Conservation (phyloP, 768 basidiomycete genomes). For the Calocybe cyanea region DNA sequence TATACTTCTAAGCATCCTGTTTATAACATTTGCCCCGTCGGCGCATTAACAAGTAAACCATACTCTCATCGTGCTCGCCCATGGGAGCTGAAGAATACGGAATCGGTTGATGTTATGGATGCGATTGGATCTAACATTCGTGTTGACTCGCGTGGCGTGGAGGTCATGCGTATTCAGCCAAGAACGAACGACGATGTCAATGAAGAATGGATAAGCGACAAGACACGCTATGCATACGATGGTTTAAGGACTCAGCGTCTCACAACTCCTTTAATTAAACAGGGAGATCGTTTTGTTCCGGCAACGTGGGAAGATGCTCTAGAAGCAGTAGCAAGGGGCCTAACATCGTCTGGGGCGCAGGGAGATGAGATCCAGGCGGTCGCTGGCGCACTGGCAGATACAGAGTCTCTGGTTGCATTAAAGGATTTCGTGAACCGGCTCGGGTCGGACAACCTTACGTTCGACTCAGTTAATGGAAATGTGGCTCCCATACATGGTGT, state of each 20-base stretch:
- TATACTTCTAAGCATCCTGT: too few species aligned
- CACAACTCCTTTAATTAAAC: slow-evolving; percentile 85
- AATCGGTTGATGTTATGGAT: slow-evolving; percentile 93
- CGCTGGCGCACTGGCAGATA: slow-evolving; percentile 90
- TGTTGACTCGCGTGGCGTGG: slow-evolving; percentile 90
- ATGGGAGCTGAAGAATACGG: slow-evolving; percentile 98
- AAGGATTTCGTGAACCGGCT: slow-evolving; percentile 92
- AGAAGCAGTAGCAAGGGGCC: slow-evolving; percentile 70
- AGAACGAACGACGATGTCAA: slow-evolving; percentile 97
- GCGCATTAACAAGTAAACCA: slow-evolving; percentile 96
- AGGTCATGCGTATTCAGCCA: slow-evolving; percentile 97
- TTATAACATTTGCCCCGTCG: slow-evolving; percentile 76
- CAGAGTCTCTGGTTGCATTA: slow-evolving; percentile 88
- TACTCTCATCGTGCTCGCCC: slow-evolving; percentile 97
- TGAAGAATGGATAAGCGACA: slow-evolving; percentile 99
- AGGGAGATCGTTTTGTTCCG: slow-evolving; percentile 89
- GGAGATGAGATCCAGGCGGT: slow-evolving; percentile 94
- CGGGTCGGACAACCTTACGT: slow-evolving; percentile 89
- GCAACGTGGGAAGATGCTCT: slow-evolving; percentile 92
- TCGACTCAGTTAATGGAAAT: slow-evolving; percentile 71
- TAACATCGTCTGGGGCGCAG: slow-evolving; percentile 73
- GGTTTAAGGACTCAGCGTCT: slow-evolving; percentile 94
- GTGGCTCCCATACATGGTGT: slow-evolving; percentile 73
- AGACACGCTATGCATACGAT: slow-evolving; percentile 95
- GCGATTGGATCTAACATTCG: slow-evolving; percentile 96